These are phyloP conservation scores for Tetrapisispora iriomotensis DNA, from an alignment of 805 yeast genomes.

Conservation along the genomic window DNA sequence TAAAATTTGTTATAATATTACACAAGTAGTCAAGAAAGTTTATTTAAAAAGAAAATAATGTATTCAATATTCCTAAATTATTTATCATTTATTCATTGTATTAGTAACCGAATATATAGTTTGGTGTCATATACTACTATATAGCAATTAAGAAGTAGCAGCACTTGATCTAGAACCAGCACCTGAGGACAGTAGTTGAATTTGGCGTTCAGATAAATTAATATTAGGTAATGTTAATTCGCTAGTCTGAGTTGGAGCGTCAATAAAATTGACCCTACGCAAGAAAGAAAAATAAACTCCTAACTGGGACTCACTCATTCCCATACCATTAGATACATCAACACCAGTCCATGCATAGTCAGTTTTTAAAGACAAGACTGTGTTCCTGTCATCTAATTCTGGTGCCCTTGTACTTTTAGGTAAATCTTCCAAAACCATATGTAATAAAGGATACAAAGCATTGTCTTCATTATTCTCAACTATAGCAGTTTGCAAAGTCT, in stretches of 20 bases:
- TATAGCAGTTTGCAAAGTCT: constrained; percentile 64
- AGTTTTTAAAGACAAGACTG: constrained; percentile 52
- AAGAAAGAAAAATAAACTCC: constrained; percentile 76
- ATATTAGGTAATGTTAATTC: constrained; percentile 44
- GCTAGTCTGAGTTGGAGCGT: constrained; percentile 43
- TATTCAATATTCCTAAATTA: too few species aligned
- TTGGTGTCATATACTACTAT: too few species aligned
- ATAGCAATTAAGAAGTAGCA: constrained; percentile 18
- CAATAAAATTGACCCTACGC: constrained; percentile 69
- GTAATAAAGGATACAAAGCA: constrained; percentile 87
- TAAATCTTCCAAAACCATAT: constrained; percentile 85
- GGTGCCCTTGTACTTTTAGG: constrained; percentile 93
- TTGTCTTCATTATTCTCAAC: constrained; percentile 64
- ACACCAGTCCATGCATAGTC: constrained; percentile 57
- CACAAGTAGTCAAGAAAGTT: too few species aligned
- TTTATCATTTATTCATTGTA: neutral
- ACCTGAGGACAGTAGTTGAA: constrained; percentile 49
- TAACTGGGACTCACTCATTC: constrained; percentile 57
- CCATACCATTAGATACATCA: constrained; percentile 62
- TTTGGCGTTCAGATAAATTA: constrained; percentile 44
- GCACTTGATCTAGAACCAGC: constrained; percentile 72
- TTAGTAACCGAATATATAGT: neutral
- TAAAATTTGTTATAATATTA: neutral
- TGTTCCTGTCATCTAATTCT: constrained; percentile 81
- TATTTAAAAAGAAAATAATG: too few species aligned